Conservation (phyloP, 192 early-diverging fungal genomes). For the Chytriomyces confervae region DNA sequence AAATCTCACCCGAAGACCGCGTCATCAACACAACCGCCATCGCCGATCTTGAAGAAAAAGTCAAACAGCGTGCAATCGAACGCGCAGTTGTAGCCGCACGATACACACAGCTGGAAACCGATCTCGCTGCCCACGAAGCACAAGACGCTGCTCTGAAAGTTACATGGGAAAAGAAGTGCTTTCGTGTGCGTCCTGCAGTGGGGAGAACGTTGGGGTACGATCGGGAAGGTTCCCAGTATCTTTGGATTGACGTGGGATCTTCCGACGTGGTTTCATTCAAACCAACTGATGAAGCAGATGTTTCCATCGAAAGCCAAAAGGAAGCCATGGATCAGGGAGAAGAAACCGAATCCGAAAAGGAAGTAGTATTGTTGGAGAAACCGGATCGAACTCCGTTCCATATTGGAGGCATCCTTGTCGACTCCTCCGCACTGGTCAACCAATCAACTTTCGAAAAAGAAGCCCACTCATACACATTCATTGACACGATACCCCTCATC, state of each 20-base stretch:
- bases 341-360: too few relatives aligned
- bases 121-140: neutral
- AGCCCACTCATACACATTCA: slow-evolving; percentile 4
- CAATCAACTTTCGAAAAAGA: too few relatives aligned
- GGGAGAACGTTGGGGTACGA: slow-evolving; percentile 6
- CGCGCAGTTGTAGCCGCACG: neutral
- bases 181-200: neutral
- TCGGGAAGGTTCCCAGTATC: slow-evolving; percentile 10
- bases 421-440: too few relatives aligned
- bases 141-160: neutral
- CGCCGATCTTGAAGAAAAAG: neutral
- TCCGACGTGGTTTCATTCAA: slow-evolving; percentile 14
- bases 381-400: too few relatives aligned
- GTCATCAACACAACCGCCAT: neutral
- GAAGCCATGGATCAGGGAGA: too few relatives aligned
- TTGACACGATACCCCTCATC: slow-evolving; percentile 14
- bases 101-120: neutral
- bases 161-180: neutral
- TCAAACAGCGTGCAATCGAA: neutral
- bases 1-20: neutral
- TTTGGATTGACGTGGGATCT: slow-evolving; percentile 25
- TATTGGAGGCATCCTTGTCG: too few relatives aligned
- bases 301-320: too few relatives aligned
- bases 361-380: too few relatives aligned
- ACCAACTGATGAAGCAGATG: too few relatives aligned